Evolutionary conservation across 1,284 basidiomycete species (phyloP).

Genomic region (Chalciporus sp.): DNA sequence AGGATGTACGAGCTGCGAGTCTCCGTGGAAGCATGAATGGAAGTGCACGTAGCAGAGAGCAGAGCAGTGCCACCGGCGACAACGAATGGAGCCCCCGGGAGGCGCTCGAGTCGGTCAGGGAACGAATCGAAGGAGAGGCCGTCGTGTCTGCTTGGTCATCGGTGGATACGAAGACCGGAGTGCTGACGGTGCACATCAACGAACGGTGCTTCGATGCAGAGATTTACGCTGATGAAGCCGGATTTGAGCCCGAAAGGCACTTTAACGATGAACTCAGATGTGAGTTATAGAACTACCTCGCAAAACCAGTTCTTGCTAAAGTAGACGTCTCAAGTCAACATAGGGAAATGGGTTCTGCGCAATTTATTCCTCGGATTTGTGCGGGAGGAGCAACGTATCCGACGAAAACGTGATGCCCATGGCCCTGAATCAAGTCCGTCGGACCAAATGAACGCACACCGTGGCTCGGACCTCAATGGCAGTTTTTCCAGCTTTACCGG

Average conservation of each 20-base stretch:
- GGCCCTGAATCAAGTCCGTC: conserved; percentile 23
- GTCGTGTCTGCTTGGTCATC: conserved; percentile 85
- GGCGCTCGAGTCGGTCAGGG: conserved; percentile 83
- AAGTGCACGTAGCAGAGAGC: conserved; percentile 31
- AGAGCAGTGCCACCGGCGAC: conserved; percentile 36
- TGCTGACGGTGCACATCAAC: conserved; percentile 86
- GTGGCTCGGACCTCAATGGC: conserved; percentile 34
- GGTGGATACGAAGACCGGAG: conserved; percentile 88
- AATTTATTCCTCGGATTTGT: conserved; percentile 76
- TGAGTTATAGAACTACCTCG: conserved; percentile 44
- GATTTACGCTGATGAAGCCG: conserved; percentile 91
- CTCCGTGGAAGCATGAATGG: conserved; percentile 40
- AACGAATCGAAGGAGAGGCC: conserved; percentile 91
- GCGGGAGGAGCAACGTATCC: conserved; percentile 58
- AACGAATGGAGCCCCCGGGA: conserved; percentile 71
- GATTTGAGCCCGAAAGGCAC: conserved; percentile 55
- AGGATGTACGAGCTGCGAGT: conserved; percentile 65
- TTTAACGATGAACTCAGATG: conserved; percentile 80
- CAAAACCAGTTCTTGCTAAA: conserved; percentile 14
- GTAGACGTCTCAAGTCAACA: conserved; percentile 57
- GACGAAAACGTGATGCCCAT: conserved; percentile 38
- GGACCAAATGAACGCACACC: conserved; percentile 20
- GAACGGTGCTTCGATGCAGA: conserved; percentile 93
- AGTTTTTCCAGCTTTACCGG: conserved; percentile 23
- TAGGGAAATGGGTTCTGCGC: conserved; percentile 78